Percentiles rank a stretch among this genome's conserved stretches.
Evolutionary conservation across 2,329 filamentous ascomycete genomes (phyloP).

Genomic region (Alternaria postmessia): DNA sequence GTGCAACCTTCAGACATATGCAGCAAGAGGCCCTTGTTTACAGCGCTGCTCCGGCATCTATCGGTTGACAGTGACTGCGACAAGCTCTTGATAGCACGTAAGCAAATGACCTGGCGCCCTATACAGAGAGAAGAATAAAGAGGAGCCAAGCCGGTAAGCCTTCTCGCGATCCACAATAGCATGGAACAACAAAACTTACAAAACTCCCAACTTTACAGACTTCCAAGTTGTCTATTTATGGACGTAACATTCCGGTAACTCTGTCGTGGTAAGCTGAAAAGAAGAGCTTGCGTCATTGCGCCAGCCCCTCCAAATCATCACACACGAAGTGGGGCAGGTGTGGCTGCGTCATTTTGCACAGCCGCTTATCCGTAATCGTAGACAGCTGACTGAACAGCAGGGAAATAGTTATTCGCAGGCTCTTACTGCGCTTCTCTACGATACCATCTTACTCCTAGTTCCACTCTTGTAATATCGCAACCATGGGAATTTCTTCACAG

Average conservation of each 20-base stretch:
- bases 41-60: neutral
- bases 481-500: conserved; percentile 45
- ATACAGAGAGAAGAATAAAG: neutral
- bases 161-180: neutral
- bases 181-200: neutral
- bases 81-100: too few relatives aligned
- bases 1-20: neutral
- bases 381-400: conserved; percentile 20
- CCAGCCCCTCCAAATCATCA: neutral
- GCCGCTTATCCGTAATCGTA: conserved; percentile 16
- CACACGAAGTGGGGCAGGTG: neutral
- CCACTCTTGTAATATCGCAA: conserved; percentile 4
- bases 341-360: conserved; percentile 16
- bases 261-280: neutral
- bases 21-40: neutral
- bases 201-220: neutral
- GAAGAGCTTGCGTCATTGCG: neutral
- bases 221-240: neutral
- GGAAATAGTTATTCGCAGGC: conserved; percentile 6
- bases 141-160: neutral
- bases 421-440: conserved; percentile 8
- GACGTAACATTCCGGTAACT: neutral
- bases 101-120: neutral
- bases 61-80: neutral
- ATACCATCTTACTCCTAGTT: neutral